These are phyloP conservation scores for Rhodosporidiobolus odoratus DNA, from an alignment of 768 basidiomycete species.

Conservation along the genomic window DNA sequence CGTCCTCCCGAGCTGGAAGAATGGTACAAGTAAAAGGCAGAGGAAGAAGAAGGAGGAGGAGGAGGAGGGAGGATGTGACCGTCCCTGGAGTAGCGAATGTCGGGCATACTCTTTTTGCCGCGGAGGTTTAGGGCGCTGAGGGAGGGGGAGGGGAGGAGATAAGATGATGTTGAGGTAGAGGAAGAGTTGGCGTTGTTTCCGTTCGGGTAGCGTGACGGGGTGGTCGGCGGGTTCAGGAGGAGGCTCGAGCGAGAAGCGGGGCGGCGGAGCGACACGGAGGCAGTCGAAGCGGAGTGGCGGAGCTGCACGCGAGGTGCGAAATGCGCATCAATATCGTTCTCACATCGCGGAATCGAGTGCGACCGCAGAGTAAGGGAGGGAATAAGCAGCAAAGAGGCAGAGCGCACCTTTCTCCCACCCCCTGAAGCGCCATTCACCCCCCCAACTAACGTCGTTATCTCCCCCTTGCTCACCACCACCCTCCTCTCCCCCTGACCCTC, in stretches of 20 bases:
- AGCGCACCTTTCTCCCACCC: too few species aligned
- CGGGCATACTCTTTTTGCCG: slow-evolving; percentile 97
- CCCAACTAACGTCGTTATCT: not conserved
- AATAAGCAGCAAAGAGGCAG: not conserved
- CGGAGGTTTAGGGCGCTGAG: slow-evolving; percentile 54
- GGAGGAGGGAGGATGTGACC: not conserved
- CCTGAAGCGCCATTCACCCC: too few species aligned
- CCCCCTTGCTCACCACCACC: slow-evolving; percentile 69
- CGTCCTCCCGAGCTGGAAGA: too few species aligned
- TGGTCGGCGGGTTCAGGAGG: slow-evolving; percentile 48
- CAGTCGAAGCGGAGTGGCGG: slow-evolving; percentile 12
- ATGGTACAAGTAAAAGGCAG: not conserved
- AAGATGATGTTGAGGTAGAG: too few species aligned
- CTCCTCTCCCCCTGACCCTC: slow-evolving; percentile 58
- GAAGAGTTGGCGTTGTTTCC: too few species aligned
- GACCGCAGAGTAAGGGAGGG: too few species aligned
- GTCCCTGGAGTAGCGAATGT: slow-evolving; percentile 54
- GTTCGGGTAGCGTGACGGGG: not conserved
- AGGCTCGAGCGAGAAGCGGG: slow-evolving; percentile 14
- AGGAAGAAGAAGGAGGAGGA: not conserved
- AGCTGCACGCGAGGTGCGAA: too few species aligned
- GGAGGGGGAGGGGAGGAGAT: slow-evolving; percentile 48
- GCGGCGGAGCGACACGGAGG: slow-evolving; percentile 1
- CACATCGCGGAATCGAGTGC: too few species aligned
- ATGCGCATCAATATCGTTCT: too few species aligned